A percentile compares a stretch with the other conserved stretches of the same genome.
Conservation (phyloP, 1,284 basidiomycete genomes). For the Moniliophthora roreri region DNA sequence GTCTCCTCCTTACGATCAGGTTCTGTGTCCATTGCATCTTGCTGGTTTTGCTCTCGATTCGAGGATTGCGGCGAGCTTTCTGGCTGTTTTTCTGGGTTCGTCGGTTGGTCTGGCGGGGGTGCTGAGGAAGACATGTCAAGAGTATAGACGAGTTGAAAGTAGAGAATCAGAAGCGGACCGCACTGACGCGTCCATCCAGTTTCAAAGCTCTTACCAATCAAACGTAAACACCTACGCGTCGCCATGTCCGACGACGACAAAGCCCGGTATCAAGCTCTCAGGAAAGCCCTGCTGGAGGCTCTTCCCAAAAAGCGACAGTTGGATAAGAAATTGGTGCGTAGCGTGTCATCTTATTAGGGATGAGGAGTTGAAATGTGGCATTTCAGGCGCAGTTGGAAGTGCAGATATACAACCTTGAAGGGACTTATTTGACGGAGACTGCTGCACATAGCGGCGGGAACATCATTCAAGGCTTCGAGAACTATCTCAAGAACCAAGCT, state of each 20-base stretch:
- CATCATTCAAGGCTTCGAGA: constrained; percentile 81
- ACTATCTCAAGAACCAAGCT: constrained; percentile 76
- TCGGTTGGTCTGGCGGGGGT: constrained; percentile 54
- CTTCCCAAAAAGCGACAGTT: constrained; percentile 67
- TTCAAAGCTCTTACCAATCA: constrained; percentile 30
- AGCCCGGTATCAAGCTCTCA: constrained; percentile 64
- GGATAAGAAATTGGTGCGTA: constrained; percentile 71
- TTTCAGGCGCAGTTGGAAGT: constrained; percentile 67
- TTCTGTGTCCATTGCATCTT: constrained; percentile 68
- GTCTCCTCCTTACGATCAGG: constrained; percentile 72
- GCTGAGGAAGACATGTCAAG: constrained; percentile 62
- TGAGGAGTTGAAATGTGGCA: background rate
- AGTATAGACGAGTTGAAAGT: constrained; percentile 19
- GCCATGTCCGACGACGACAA: constrained; percentile 50
- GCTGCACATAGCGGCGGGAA: constrained; percentile 74
- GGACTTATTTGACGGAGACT: constrained; percentile 72
- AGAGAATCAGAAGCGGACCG: constrained; percentile 20
- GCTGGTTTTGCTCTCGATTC: constrained; percentile 26
- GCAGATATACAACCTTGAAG: constrained; percentile 74
- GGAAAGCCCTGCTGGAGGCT: constrained; percentile 69
- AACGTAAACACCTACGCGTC: constrained; percentile 27
- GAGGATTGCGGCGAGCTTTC: constrained; percentile 37
- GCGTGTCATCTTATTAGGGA: constrained; percentile 2
- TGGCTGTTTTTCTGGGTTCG: constrained; percentile 51
- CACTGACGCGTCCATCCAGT: constrained; percentile 40